phyloP scores from a whole-genome alignment of 2,329 filamentous ascomycete genomes.

The Salinomyces thailandicus region DNA sequence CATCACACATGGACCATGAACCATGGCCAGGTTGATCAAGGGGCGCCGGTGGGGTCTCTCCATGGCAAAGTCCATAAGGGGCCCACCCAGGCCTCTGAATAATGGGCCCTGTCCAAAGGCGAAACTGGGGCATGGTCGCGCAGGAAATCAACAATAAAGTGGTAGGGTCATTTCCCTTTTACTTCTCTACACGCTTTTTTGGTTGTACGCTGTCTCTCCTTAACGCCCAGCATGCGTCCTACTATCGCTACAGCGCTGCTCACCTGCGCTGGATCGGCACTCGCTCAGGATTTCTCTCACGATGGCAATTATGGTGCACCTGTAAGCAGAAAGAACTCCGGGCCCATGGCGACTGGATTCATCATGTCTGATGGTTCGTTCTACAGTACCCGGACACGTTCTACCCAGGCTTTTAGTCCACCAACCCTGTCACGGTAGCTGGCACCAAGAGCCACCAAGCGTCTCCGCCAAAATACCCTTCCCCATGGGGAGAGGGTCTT shows the following conservation, averaged over 20 bases:
- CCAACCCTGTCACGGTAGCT: conserved; percentile 16
- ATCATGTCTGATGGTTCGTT: neutral
- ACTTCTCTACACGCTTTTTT: too few relatives aligned
- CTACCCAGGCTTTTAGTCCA: conserved; percentile 15
- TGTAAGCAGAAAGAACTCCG: conserved; percentile 1
- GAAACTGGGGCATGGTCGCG: too few relatives aligned
- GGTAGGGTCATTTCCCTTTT: too few relatives aligned
- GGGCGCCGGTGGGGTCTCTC: too few relatives aligned
- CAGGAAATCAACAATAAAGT: too few relatives aligned
- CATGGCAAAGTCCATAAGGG: too few relatives aligned
- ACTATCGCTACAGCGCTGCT: conserved; percentile 4
- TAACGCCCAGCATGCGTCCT: conserved; percentile 3
- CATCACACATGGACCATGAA: too few relatives aligned
- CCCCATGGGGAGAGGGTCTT: conserved; percentile 70
- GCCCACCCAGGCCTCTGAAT: too few relatives aligned
- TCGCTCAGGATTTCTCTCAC: conserved; percentile 4
- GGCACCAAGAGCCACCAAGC: conserved; percentile 24
- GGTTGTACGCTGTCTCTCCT: too few relatives aligned
- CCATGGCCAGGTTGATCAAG: too few relatives aligned
- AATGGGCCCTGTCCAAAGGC: too few relatives aligned
- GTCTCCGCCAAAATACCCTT: conserved; percentile 66
- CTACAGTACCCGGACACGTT: conserved; percentile 16
- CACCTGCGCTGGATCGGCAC: conserved; percentile 1
- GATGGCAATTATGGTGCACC: conserved; percentile 6
- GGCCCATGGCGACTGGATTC: neutral